Conservation (phyloP, 371 early-diverging fungal genomes). For the Rhizopus delemar region DNA sequence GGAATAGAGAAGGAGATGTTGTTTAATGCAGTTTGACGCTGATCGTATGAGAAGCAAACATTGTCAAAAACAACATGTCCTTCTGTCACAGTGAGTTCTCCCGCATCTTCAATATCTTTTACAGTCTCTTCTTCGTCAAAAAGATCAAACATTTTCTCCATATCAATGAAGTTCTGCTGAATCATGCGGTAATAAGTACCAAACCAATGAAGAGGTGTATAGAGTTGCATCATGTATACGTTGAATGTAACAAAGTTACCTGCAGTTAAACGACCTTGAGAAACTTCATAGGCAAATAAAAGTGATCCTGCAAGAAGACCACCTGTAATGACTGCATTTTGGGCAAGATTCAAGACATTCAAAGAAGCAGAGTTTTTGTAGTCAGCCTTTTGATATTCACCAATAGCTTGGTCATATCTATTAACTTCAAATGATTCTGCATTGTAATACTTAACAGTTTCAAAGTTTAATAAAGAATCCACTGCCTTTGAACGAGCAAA, state of each 20-base stretch:
- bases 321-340: constrained; percentile 80
- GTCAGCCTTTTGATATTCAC: constrained; percentile 81
- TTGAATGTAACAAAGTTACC: constrained; percentile 89
- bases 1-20: constrained; percentile 84
- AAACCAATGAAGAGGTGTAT: constrained; percentile 59
- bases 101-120: constrained; percentile 59
- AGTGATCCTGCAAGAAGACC: constrained; percentile 80
- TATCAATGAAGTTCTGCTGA: constrained; percentile 86
- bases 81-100: constrained; percentile 47
- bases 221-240: constrained; percentile 81
- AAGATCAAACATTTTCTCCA: constrained; percentile 91
- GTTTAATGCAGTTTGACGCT: constrained; percentile 65
- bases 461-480: constrained; percentile 93
- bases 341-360: constrained; percentile 79
- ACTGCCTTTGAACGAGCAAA: constrained; percentile 77
- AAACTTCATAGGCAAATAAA: constrained; percentile 78
- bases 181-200: constrained; percentile 62
- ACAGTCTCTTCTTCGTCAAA: constrained; percentile 76
- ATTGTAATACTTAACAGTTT: constrained; percentile 91
- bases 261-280: constrained; percentile 67
- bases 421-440: constrained; percentile 79
- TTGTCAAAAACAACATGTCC: constrained; percentile 76
- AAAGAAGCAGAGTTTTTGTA: constrained; percentile 69
- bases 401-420: constrained; percentile 75
- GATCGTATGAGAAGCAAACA: constrained; percentile 79